These are phyloP conservation scores for Melampsora larici-populina DNA, from an alignment of 1,284 basidiomycete species.

Conservation along the genomic window DNA sequence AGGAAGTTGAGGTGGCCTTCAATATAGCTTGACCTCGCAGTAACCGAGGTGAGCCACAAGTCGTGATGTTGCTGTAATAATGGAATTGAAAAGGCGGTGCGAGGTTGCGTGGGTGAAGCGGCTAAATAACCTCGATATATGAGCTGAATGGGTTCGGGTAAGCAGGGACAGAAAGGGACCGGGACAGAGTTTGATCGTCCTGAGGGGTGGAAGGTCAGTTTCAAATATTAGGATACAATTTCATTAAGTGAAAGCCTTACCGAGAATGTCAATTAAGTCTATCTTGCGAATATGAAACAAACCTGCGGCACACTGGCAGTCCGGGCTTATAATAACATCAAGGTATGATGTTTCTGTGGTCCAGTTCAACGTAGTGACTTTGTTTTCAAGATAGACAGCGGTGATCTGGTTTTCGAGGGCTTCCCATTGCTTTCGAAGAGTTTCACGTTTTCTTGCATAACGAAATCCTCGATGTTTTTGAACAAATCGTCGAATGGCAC, in stretches of 20 bases:
- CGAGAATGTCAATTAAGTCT: background rate
- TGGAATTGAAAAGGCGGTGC: no score
- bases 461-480: background rate
- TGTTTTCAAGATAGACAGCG: background rate
- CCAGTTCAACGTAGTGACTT: background rate
- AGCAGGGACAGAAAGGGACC: background rate
- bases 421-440: background rate
- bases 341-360: background rate
- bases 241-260: background rate
- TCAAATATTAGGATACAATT: no score
- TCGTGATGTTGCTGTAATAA: background rate
- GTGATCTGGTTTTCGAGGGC: background rate
- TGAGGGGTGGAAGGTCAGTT: background rate
- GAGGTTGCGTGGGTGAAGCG: background rate
- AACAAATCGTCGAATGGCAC: background rate
- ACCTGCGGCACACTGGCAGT: background rate
- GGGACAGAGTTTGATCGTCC: background rate
- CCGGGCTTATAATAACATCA: background rate
- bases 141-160: background rate
- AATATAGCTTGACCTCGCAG: background rate
- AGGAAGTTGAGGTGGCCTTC: background rate
- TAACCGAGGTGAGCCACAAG: background rate
- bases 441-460: background rate
- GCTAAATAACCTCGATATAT: background rate
- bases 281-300: background rate